phyloP scores from a whole-genome alignment of 805 yeast genomes.

The Hanseniaspora hatyaiensis region DNA sequence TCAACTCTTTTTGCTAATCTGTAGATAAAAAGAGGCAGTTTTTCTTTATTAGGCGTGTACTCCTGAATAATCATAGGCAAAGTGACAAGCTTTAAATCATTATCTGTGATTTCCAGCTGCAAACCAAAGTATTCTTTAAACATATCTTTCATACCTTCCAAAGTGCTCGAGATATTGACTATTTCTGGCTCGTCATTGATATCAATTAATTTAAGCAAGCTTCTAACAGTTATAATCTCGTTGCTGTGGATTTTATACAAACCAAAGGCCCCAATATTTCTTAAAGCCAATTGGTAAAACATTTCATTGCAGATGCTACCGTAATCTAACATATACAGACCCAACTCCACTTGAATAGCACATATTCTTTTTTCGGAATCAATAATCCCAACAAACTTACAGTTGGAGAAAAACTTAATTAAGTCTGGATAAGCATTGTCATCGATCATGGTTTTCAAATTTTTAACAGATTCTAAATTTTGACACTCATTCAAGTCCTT shows the following conservation, averaged over 20 bases:
- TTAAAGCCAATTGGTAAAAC: constrained; percentile 68
- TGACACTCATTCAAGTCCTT: neutral
- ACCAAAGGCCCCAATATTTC: constrained; percentile 78
- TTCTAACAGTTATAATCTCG: constrained; percentile 18
- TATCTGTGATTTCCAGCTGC: constrained; percentile 28
- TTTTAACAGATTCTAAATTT: constrained; percentile 39
- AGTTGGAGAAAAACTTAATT: constrained; percentile 55
- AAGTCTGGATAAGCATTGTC: constrained; percentile 38
- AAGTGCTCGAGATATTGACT: constrained; percentile 21
- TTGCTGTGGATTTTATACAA: constrained; percentile 30
- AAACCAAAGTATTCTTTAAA: constrained; percentile 65
- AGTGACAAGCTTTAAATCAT: constrained; percentile 33
- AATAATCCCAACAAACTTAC: constrained; percentile 70
- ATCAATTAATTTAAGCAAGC: constrained; percentile 20
- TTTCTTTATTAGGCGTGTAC: constrained; percentile 49
- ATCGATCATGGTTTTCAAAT: constrained; percentile 43
- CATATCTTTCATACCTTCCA: constrained; percentile 60
- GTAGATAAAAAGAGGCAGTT: constrained; percentile 56
- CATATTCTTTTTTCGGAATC: constrained; percentile 59
- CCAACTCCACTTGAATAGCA: constrained; percentile 76
- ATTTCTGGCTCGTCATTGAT: constrained; percentile 22
- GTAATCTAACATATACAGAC: constrained; percentile 69
- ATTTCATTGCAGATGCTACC: constrained; percentile 54
- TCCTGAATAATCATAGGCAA: constrained; percentile 61
- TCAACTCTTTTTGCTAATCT: constrained; percentile 48